Percentiles rank a stretch among this genome's conserved stretches.
Evolutionary conservation across 768 basidiomycete species (phyloP).

Genomic region (Boletus vinaceobasis): DNA sequence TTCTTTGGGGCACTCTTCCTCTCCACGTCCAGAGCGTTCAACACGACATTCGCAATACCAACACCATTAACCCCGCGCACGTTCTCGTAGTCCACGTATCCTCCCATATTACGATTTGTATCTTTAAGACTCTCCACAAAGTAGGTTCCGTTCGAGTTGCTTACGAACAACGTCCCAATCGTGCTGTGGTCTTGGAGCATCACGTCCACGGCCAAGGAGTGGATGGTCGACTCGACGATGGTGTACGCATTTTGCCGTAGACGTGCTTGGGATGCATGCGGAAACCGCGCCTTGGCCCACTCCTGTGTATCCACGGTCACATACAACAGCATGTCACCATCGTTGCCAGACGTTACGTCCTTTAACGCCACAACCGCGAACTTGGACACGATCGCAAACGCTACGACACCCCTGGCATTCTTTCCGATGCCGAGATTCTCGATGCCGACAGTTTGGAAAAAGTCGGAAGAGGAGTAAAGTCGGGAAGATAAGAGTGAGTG

Average conservation of each 20-base stretch:
- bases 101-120: slow-evolving; percentile 85
- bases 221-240: slow-evolving; percentile 88
- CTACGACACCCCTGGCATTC: slow-evolving; percentile 85
- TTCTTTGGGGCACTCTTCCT: slow-evolving; percentile 64
- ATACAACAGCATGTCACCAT: slow-evolving; percentile 80
- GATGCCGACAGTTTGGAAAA: slow-evolving; percentile 61
- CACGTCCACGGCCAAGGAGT: slow-evolving; percentile 94
- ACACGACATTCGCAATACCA: slow-evolving; percentile 84
- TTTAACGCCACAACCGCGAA: slow-evolving; percentile 89
- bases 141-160: slow-evolving; percentile 93
- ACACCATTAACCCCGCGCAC: slow-evolving; percentile 86
- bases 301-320: slow-evolving; percentile 78
- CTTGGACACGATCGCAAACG: slow-evolving; percentile 89
- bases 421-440: slow-evolving; percentile 87
- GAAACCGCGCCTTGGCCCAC: slow-evolving; percentile 92
- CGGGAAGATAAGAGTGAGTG: slow-evolving; percentile 57
- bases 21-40: slow-evolving; percentile 82
- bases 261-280: slow-evolving; percentile 76
- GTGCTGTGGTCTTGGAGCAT: slow-evolving; percentile 60
- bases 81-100: slow-evolving; percentile 92
- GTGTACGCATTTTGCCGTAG: slow-evolving; percentile 94
- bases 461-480: slow-evolving; percentile 83
- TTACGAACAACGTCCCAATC: slow-evolving; percentile 91
- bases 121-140: slow-evolving; percentile 89
- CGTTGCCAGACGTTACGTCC: slow-evolving; percentile 51